phyloP scores from a whole-genome alignment of 1,284 basidiomycete species.

The Mycena sp. region DNA sequence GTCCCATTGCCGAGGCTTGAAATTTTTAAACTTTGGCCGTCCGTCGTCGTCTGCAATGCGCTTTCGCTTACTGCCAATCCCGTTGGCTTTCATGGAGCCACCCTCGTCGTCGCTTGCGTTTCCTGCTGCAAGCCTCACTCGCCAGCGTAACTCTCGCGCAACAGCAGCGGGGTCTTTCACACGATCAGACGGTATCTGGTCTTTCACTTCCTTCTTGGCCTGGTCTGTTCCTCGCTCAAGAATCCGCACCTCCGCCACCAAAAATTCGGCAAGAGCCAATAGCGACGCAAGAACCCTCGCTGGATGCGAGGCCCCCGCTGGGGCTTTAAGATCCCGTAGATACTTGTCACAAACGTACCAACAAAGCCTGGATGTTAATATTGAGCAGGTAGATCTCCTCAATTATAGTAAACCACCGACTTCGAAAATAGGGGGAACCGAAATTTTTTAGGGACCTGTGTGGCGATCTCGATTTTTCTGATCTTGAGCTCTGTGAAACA shows the following conservation, averaged over 20 bases:
- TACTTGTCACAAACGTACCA: conserved; percentile 91
- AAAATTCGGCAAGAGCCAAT: conserved; percentile 75
- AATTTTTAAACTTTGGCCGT: conserved; percentile 63
- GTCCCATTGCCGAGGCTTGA: conserved; percentile 74
- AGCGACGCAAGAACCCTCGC: conserved; percentile 79
- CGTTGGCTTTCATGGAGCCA: conserved; percentile 45
- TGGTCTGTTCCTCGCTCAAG: conserved; percentile 73
- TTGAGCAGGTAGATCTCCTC: neutral
- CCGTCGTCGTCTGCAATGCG: conserved; percentile 49
- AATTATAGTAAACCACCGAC: conserved; percentile 52
- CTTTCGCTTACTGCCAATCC: conserved; percentile 61
- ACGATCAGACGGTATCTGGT: conserved; percentile 83
- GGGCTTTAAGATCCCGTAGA: conserved; percentile 72
- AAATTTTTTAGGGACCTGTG: conserved; percentile 95
- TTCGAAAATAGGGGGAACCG: conserved; percentile 89
- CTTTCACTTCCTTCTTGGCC: conserved; percentile 76
- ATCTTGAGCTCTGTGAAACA: conserved; percentile 82
- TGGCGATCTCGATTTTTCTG: conserved; percentile 91
- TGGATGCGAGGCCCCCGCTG: conserved; percentile 61
- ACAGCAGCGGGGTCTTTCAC: conserved; percentile 82
- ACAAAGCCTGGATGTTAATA: conserved; percentile 66
- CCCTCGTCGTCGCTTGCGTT: conserved; percentile 77
- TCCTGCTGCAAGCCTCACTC: conserved; percentile 72
- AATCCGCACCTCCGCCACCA: conserved; percentile 78
- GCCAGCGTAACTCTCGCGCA: conserved; percentile 86